Base-by-base conservation (phyloP, 495 filamentous ascomycete species). In the Trichoderma virens region DNA sequence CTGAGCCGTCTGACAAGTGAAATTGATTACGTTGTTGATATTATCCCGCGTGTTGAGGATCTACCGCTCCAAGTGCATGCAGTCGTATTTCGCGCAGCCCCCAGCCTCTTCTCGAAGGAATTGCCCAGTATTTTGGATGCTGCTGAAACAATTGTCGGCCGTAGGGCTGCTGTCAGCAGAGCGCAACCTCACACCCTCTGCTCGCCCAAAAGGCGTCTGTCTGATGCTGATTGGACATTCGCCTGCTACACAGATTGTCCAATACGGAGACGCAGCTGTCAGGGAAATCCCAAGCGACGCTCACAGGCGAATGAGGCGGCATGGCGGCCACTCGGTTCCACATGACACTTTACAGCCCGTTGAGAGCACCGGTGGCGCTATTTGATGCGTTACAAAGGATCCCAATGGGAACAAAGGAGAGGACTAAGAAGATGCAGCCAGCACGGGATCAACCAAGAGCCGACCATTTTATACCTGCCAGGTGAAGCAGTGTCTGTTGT, bases 241-340 rank as follows among this genome's bases (percentile, higher is more conserved):
- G 14, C 11, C 51, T 16, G 51, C 9, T 13, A 56, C 51, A 56
- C 11, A 56, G 13, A 56, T 56, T 56, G 51, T 31, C 51, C 13
- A 56, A 28, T 56, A 27, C 51, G 25, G 20, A 7, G 51, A 28
- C 27, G 51, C 25, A 9, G 51, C 51, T 56, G 51, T 30, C 51
- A 56, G 51, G 25, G 51, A 56, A 47, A 56, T 56, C 30, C 51
- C 51, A 56, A 30, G 51, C 51, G 51, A 56, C 23, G 27, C 8
- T n/a, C 25, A 8, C 25, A 56, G 51, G 25, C 25, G 47, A 27
- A 56, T 27, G 9, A 56, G 47, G 47, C 47, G 18, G 23, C 47
- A 27, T 28, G 20, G 47, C 23, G 47, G 51, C 20, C 51, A 28
- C 25, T 30, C 13, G 11, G 51, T 56, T 28, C 18, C 51, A 56